Evolutionary conservation across 192 early-diverging fungal genomes (phyloP).

Genomic region (Podila verticillata): DNA sequence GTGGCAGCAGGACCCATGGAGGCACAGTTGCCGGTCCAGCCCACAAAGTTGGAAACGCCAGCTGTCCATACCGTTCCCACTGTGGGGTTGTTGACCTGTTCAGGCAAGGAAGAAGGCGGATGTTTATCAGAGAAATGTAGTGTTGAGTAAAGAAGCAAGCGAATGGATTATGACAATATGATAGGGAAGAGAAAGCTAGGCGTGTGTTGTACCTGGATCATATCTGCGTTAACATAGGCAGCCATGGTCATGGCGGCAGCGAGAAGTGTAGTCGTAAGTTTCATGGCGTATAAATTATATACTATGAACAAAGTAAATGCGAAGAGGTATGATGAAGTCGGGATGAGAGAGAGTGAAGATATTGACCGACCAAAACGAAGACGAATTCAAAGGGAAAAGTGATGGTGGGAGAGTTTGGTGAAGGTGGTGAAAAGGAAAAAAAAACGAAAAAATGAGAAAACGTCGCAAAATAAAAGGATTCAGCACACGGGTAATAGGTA

Average conservation of each 20-base stretch:
- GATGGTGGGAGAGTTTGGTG: no score
- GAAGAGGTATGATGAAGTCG: no score
- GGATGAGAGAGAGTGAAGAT: no score
- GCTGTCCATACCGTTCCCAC: slow-evolving; percentile 47
- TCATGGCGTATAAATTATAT: slow-evolving; percentile 17
- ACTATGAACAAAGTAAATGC: no score
- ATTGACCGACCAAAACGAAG: no score
- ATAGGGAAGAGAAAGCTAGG: not conserved
- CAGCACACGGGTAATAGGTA: no score
- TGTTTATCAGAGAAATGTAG: not conserved
- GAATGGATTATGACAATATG: not conserved
- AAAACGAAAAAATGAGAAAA: no score
- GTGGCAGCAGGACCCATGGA: slow-evolving; percentile 41
- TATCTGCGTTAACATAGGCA: slow-evolving; percentile 34
- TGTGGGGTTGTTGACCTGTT: slow-evolving; percentile 45
- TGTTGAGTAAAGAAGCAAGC: no score
- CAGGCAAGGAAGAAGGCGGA: not conserved
- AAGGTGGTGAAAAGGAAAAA: no score
- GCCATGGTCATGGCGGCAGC: slow-evolving; percentile 27
- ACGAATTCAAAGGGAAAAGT: no score
- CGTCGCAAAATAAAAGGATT: no score
- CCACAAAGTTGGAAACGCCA: slow-evolving; percentile 49
- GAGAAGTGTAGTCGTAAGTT: slow-evolving; percentile 28
- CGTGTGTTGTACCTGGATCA: slow-evolving; percentile 37
- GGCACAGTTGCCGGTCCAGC: slow-evolving; percentile 49